Conservation (phyloP, 345 rosid genomes). For the Raphanus sativus region DNA sequence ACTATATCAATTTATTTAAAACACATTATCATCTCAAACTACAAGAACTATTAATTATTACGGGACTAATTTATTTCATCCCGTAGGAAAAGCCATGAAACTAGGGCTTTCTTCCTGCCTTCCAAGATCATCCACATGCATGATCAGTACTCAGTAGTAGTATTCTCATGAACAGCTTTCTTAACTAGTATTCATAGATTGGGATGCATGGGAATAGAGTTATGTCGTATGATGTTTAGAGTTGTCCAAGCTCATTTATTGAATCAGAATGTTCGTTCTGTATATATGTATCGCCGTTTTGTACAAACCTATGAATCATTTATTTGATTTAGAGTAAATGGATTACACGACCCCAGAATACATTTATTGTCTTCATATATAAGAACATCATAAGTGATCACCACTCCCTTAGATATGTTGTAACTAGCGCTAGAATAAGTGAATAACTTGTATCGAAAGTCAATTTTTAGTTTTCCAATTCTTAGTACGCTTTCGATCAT, state of each 20-base stretch:
- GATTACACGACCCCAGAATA: background rate
- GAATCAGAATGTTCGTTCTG: background rate
- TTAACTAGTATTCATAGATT: no score
- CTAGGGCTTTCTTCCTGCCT: slow-evolving; percentile 29
- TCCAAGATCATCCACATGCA: slow-evolving; percentile 35
- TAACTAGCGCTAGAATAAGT: background rate
- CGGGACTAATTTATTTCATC: slow-evolving; percentile 10
- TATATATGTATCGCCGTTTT: no score
- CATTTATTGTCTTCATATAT: background rate
- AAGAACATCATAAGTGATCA: background rate
- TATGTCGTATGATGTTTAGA: no score
- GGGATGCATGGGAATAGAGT: no score
- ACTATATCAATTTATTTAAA: background rate
- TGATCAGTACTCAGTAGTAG: background rate
- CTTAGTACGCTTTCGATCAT: background rate
- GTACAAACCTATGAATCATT: background rate
- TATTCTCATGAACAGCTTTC: slow-evolving; percentile 10
- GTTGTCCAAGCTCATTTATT: no score
- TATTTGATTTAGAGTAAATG: background rate
- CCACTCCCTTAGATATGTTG: background rate
- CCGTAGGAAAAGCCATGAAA: slow-evolving; percentile 38
- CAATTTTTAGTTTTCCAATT: background rate
- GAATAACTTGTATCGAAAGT: background rate
- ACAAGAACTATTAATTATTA: background rate
- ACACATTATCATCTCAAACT: slow-evolving; percentile 2